phyloP scores from a whole-genome alignment of 2,329 filamentous ascomycete genomes.

The Hymenoscyphus fraxineus region DNA sequence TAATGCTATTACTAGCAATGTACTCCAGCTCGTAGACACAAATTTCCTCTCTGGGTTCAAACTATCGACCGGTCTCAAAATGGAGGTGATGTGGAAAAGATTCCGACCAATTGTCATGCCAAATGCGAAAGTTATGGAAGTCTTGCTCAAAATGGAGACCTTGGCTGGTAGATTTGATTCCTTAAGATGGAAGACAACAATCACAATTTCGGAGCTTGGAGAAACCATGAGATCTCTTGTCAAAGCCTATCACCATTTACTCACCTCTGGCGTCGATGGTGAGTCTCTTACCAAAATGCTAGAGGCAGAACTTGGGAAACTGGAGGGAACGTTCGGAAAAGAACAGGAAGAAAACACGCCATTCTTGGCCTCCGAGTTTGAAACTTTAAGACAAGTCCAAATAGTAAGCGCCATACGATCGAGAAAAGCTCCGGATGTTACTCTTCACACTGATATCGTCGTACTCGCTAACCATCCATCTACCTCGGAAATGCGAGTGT shows the following conservation, averaged over 20 bases:
- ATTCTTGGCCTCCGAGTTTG: constrained; percentile 54
- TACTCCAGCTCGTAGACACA: constrained; percentile 42
- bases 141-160: constrained; percentile 49
- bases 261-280: constrained; percentile 38
- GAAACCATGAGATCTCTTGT: constrained; percentile 53
- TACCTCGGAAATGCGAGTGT: constrained; percentile 29
- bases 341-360: constrained; percentile 43
- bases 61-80: constrained; percentile 70
- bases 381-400: constrained; percentile 49
- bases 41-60: constrained; percentile 69
- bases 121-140: constrained; percentile 43
- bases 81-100: constrained; percentile 73
- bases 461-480: constrained; percentile 33
- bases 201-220: constrained; percentile 48
- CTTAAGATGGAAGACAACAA: constrained; percentile 55
- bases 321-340: constrained; percentile 46
- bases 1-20: constrained; percentile 13
- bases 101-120: constrained; percentile 62
- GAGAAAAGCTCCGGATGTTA: constrained; percentile 5
- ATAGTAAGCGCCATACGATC: constrained; percentile 20
- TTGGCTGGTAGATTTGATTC: constrained; percentile 58
- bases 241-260: constrained; percentile 53
- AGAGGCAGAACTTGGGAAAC: constrained; percentile 46
- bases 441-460: constrained; percentile 23
- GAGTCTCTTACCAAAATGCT: constrained; percentile 45